Evolutionary conservation across 2,329 filamentous ascomycete genomes (phyloP).

Genomic region (Aspergillus sp.): DNA sequence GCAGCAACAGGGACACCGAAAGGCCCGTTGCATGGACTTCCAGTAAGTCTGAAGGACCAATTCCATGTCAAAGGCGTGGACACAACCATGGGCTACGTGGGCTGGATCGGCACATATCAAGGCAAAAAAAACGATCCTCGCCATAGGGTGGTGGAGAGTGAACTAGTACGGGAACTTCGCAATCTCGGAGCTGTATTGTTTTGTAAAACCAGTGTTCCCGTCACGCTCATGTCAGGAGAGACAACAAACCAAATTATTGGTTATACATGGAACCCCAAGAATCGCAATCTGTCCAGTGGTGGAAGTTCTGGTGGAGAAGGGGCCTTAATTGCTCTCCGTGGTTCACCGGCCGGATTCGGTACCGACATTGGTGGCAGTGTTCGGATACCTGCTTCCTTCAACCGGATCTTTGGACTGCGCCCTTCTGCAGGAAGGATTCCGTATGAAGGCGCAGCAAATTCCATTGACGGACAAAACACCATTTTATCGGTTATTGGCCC

Average conservation of each 20-base stretch:
- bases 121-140: neutral
- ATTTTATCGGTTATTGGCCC: slow-evolving; percentile 39
- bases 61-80: neutral
- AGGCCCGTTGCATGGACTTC: slow-evolving; percentile 1
- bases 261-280: slow-evolving; percentile 21
- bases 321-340: slow-evolving; percentile 32
- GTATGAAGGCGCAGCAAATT: slow-evolving; percentile 36
- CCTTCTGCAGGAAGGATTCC: slow-evolving; percentile 40
- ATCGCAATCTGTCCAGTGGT: slow-evolving; percentile 17
- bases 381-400: neutral
- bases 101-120: neutral
- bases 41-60: neutral
- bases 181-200: neutral
- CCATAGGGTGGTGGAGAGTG: neutral
- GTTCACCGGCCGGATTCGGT: slow-evolving; percentile 30
- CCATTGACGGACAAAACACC: slow-evolving; percentile 39
- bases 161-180: neutral
- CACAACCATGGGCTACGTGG: neutral
- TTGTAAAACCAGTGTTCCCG: slow-evolving; percentile 3
- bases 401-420: slow-evolving; percentile 43
- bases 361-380: slow-evolving; percentile 32
- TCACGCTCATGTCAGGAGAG: slow-evolving; percentile 25
- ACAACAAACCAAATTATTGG: slow-evolving; percentile 23
- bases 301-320: slow-evolving; percentile 32
- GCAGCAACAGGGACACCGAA: neutral